Evolutionary conservation across 345 rosid species (phyloP), one percentile per base, ranked within the genome.

Genomic region (Rubroshorea leprosula): DNA sequence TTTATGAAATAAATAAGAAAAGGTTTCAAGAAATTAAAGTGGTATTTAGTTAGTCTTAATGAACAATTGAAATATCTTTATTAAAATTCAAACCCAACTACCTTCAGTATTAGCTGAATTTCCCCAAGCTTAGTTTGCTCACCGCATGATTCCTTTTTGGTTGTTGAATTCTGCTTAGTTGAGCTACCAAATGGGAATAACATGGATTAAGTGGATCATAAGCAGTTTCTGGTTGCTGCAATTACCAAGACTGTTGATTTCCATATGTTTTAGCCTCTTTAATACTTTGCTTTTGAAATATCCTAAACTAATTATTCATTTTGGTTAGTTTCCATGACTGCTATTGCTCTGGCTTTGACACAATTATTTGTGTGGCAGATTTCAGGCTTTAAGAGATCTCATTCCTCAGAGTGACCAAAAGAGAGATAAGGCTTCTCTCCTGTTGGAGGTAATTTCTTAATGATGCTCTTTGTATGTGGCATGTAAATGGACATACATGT

Each of bases 341-440:
- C 12, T 51, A 35, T 49, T 39, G 22, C 31, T 11, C 49, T 10
- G 26, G 62, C 15, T n/a, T 66, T 60, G 60, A 51, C 16, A 41
- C 17, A 27, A 23, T 35, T 61, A 20, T 61, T 22, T 64, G 35
- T 58, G 51, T 25, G 21, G 68, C 87, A 90, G 97, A 52, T 90
- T 90, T 70, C 97, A 87, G 72, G 70, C 66, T 61, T 75, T 90
- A 73, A 87, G 94, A 76, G 84, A 73, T 63, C 78, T 90, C 23
- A 83, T 90, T 55, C 96, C 97, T 49, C 94, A 77, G 59, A 75
- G 73, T 71, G 94, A 90, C 62, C 93, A 87, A 22, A 90, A 83
- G 71, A 80, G 86, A 63, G 97, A 87, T 59, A 90, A 83, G 75
- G 94, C 96, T 25, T 90, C 97, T 2, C 77, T 90, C 60, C 74